phyloP scores from a whole-genome alignment of 257 asterid species.

The Buddleja alternifolia region DNA sequence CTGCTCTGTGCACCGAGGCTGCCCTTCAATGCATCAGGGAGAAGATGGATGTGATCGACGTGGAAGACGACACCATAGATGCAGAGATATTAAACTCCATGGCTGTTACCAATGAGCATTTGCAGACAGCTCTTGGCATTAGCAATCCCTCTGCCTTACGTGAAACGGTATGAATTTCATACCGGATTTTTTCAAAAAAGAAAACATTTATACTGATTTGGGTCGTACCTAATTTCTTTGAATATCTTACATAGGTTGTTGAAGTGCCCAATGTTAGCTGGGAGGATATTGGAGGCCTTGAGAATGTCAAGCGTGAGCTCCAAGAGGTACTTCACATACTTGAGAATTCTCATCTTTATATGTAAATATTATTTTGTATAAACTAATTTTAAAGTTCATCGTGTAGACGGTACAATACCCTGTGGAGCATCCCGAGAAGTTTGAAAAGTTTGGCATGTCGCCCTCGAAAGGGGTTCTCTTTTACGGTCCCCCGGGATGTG shows the following conservation, averaged over 20 bases:
- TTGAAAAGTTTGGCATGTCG: constrained; percentile 70
- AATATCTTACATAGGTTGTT: constrained; percentile 43
- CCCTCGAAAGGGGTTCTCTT: constrained; percentile 70
- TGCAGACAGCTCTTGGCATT: constrained; percentile 66
- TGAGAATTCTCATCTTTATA: background rate
- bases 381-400: background rate
- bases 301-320: constrained; percentile 64
- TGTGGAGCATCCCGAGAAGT: constrained; percentile 73
- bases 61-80: constrained; percentile 69
- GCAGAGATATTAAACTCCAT: constrained; percentile 74
- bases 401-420: constrained; percentile 73
- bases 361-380: constrained; percentile 5
- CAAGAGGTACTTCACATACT: constrained; percentile 45
- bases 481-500: constrained; percentile 77
- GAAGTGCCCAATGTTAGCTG: constrained; percentile 72
- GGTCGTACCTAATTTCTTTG: constrained; percentile 9
- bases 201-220: background rate
- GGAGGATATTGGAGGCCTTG: constrained; percentile 70
- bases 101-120: constrained; percentile 72
- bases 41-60: constrained; percentile 75
- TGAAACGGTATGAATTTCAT: constrained; percentile 49
- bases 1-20: constrained; percentile 72
- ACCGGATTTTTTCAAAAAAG: background rate
- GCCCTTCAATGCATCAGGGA: constrained; percentile 78
- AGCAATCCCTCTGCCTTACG: constrained; percentile 80